phyloP scores from a whole-genome alignment of 2,329 filamentous ascomycete genomes.

The Chaetomiaceae sp. region DNA sequence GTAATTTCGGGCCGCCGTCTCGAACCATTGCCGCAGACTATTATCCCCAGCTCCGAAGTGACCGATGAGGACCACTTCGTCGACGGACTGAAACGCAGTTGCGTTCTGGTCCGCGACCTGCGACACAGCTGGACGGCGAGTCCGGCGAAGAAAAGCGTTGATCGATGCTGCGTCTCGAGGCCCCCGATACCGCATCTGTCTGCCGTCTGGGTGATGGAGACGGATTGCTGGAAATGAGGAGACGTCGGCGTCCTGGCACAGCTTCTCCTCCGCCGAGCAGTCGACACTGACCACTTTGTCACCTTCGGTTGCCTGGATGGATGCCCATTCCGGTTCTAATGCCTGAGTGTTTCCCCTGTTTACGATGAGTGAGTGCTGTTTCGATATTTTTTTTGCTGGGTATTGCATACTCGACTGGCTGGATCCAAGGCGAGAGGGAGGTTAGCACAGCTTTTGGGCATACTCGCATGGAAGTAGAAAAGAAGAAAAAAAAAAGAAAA shows the following conservation, averaged over 20 bases:
- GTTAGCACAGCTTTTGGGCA: no score
- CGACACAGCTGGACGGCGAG: slow-evolving; percentile 29
- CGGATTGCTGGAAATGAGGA: slow-evolving; percentile 45
- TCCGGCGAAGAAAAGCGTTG: slow-evolving; percentile 29
- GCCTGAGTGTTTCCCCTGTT: slow-evolving; percentile 31
- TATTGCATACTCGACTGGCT: slow-evolving; percentile 1
- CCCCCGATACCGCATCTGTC: slow-evolving; percentile 40
- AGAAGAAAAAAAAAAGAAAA: no score
- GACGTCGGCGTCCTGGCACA: slow-evolving; percentile 41
- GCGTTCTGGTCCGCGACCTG: slow-evolving; percentile 28
- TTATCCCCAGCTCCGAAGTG: slow-evolving; percentile 31
- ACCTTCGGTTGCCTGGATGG: slow-evolving; percentile 24
- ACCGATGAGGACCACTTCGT: slow-evolving; percentile 42
- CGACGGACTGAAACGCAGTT: slow-evolving; percentile 33
- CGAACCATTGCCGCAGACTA: slow-evolving; percentile 31
- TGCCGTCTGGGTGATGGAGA: slow-evolving; percentile 35
- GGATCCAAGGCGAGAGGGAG: no score
- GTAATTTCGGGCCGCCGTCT: slow-evolving; percentile 33
- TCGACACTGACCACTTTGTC: slow-evolving; percentile 36
- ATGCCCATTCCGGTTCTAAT: slow-evolving; percentile 36
- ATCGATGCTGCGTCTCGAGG: slow-evolving; percentile 36
- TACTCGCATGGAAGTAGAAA: no score
- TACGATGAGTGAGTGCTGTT: not conserved
- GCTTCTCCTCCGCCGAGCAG: slow-evolving; percentile 32
- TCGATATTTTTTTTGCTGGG: not conserved